phyloP scores from a whole-genome alignment of 169 alveolate genomes.

The Eimeria sp. region DNA sequence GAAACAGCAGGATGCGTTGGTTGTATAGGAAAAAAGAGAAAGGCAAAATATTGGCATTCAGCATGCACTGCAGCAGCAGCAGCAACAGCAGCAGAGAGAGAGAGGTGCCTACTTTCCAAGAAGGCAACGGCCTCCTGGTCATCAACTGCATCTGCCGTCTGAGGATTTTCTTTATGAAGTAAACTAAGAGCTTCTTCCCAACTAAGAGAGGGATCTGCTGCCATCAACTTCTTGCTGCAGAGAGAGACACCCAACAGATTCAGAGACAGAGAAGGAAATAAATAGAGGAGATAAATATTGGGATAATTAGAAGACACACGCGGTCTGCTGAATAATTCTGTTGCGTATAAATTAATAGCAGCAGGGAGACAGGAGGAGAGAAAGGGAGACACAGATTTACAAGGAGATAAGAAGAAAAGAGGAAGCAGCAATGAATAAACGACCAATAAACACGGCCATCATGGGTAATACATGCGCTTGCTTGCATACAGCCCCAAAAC shows the following conservation, averaged over 20 bases:
- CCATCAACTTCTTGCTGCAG: slow-evolving; percentile 33
- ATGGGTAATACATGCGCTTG: too few relatives aligned
- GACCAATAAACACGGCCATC: too few relatives aligned
- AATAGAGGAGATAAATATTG: too few relatives aligned
- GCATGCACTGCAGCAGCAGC: background rate
- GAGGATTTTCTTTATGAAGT: background rate
- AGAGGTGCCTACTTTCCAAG: slow-evolving; percentile 19
- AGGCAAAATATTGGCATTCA: background rate
- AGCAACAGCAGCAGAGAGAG: background rate
- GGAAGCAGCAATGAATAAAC: too few relatives aligned
- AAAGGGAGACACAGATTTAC: background rate
- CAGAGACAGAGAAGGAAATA: background rate
- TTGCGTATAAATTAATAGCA: too few relatives aligned
- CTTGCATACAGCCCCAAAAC: too few relatives aligned
- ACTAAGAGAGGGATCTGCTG: slow-evolving; percentile 10
- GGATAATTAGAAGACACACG: too few relatives aligned
- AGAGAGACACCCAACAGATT: too few relatives aligned
- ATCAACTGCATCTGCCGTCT: background rate
- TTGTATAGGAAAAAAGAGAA: background rate
- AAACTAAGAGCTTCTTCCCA: slow-evolving; percentile 27
- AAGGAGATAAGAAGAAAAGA: background rate
- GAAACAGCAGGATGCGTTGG: background rate
- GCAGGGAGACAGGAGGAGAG: too few relatives aligned
- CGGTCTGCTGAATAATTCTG: too few relatives aligned
- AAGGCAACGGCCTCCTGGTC: slow-evolving; percentile 42